These are phyloP conservation scores for Trichoderma aggressivum DNA, from an alignment of 2,329 filamentous ascomycete genomes.

Conservation along the genomic window DNA sequence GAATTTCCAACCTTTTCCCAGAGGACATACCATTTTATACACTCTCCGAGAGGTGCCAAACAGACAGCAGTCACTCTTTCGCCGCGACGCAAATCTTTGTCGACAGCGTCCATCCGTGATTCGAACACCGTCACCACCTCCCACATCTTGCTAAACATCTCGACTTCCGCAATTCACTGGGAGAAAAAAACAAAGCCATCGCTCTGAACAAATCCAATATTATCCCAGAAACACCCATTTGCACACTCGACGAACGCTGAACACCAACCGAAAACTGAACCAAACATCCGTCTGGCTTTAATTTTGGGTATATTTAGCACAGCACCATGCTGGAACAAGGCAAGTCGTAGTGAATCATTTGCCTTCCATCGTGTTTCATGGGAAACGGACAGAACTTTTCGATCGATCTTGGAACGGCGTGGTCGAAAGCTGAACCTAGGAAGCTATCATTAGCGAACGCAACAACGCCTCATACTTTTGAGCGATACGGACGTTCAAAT, in stretches of 20 bases:
- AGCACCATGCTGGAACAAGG: background rate
- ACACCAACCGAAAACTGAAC: background rate
- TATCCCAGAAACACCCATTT: background rate
- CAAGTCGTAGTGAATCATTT: background rate
- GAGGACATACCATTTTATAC: background rate
- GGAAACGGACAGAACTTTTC: background rate
- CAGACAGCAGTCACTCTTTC: background rate
- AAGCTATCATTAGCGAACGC: background rate
- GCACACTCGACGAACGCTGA: background rate
- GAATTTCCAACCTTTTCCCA: background rate
- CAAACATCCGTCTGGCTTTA: background rate
- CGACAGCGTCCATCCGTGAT: background rate
- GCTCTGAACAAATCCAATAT: background rate
- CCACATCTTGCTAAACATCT: background rate
- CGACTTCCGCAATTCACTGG: background rate
- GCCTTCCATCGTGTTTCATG: background rate
- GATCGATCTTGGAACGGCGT: background rate
- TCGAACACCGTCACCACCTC: background rate
- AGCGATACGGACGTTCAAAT: background rate
- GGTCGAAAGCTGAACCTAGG: background rate
- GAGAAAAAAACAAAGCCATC: background rate
- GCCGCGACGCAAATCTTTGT: background rate
- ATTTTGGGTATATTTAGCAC: background rate
- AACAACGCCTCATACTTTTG: background rate
- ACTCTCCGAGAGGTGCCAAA: background rate